phyloP scores from a whole-genome alignment of 208 protist genomes.

The Tritrichomonas musculus region DNA sequence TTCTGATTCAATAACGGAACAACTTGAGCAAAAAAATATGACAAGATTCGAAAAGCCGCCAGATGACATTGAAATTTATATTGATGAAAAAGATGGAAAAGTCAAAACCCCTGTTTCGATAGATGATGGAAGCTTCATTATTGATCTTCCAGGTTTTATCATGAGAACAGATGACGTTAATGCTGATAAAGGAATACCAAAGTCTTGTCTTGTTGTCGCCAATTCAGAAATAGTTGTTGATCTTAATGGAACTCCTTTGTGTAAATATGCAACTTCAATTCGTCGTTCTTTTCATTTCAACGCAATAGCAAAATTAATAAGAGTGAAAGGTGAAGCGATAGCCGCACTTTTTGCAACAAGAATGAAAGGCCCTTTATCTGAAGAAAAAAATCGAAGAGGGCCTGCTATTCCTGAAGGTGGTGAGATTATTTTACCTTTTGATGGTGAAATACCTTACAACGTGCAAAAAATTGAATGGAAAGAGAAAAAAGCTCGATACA shows the following conservation, averaged over 20 bases:
- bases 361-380: background rate
- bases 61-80: background rate
- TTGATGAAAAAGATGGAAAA: background rate
- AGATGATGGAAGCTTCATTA: background rate
- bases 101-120: background rate
- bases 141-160: background rate
- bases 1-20: background rate
- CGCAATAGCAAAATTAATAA: background rate
- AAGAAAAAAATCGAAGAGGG: background rate
- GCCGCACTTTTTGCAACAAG: background rate
- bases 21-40: background rate
- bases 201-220: background rate
- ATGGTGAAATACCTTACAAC: background rate
- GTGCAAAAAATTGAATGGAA: background rate
- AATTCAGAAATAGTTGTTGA: background rate
- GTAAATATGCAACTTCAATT: background rate
- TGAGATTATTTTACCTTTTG: conserved; percentile 17
- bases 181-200: background rate
- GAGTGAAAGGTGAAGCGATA: background rate
- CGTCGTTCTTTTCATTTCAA: background rate
- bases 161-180: conserved; percentile 5
- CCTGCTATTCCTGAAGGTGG: background rate
- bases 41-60: background rate
- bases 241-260: background rate
- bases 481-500: background rate